Conservation (phyloP, 1,284 basidiomycete genomes). For the Fomitopsis pinicola region DNA sequence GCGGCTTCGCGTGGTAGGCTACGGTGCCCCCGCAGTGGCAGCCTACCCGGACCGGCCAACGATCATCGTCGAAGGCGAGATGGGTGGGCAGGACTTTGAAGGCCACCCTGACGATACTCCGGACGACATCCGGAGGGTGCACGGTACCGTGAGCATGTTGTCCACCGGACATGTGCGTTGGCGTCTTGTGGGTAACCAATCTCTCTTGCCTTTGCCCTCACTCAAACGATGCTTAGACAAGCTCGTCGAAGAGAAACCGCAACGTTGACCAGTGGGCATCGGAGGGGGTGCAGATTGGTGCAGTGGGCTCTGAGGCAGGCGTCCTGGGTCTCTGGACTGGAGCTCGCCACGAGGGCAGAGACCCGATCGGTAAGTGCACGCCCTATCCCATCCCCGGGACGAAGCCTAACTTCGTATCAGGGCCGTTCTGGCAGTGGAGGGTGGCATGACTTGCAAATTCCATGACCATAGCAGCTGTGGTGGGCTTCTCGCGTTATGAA, state of each 20-base stretch:
- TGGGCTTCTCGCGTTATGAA: no score
- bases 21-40: conserved; percentile 32
- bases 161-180: conserved; percentile 49
- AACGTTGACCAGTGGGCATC: conserved; percentile 41
- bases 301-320: conserved; percentile 45
- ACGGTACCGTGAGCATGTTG: conserved; percentile 48
- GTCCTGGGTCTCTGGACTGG: conserved; percentile 60
- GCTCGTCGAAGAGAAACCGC: conserved; percentile 12
- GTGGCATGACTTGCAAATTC: conserved; percentile 10
- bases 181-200: conserved; percentile 38
- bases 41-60: conserved; percentile 38
- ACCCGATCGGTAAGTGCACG: conserved; percentile 41
- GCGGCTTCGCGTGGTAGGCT: conserved; percentile 40
- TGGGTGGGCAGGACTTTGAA: conserved; percentile 33
- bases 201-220: neutral
- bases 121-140: conserved; percentile 28
- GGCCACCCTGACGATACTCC: conserved; percentile 8
- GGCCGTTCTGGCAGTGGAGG: conserved; percentile 21
- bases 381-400: neutral
- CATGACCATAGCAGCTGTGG: no score
- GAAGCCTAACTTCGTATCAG: neutral
- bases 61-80: conserved; percentile 46
- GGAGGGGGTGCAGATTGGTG: conserved; percentile 54
- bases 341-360: conserved; percentile 41
- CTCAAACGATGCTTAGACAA: neutral